Conservation (phyloP, 2,329 filamentous ascomycete species). For the Colletotrichum magnum region DNA sequence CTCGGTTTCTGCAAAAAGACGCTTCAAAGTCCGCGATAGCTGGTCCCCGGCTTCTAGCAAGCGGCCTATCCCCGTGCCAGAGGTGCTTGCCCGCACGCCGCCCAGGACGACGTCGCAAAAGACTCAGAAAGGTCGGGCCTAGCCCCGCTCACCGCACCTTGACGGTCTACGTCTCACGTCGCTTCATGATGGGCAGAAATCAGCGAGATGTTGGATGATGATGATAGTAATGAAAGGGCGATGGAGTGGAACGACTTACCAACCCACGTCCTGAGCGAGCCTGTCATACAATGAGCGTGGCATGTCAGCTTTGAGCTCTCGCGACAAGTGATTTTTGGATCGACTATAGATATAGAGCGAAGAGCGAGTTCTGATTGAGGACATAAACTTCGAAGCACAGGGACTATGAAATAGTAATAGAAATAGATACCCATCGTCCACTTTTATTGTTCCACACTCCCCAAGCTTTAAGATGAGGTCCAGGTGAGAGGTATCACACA, state of each 20-base stretch:
- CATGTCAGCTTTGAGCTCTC: background rate
- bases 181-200: background rate
- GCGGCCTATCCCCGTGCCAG: no score
- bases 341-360: constrained; percentile 13
- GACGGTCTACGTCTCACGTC: background rate
- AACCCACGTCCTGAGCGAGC: no score
- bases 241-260: no score
- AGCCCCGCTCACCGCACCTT: background rate
- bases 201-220: no score
- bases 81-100: background rate
- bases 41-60: no score
- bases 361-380: background rate
- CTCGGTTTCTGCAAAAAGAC: background rate
- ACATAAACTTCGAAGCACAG: constrained; percentile 2
- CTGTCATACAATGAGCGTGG: background rate
- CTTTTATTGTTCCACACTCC: background rate
- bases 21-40: no score
- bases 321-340: background rate
- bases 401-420: constrained; percentile 2
- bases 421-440: constrained; percentile 1
- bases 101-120: background rate
- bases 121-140: background rate
- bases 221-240: no score
- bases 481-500: no score
- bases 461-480: background rate